Evolutionary conservation across 352 stramenopile species (phyloP), one percentile per base, ranked within the genome.

Genomic region (Phytophthora citrophthora): DNA sequence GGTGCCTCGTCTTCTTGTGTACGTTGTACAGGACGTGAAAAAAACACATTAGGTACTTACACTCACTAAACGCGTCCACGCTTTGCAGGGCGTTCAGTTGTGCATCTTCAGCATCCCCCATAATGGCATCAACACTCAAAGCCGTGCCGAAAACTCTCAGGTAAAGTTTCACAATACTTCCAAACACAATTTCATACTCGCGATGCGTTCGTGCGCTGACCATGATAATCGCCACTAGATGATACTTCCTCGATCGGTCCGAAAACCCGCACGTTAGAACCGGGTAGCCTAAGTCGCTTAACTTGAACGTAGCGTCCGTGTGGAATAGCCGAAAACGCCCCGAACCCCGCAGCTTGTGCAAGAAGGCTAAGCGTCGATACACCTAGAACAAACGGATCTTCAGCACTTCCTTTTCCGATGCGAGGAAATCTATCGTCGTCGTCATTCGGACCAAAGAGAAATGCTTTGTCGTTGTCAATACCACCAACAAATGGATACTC

Each of bases 251-350:
- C 20, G 18, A 38, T 0, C 41, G 2, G 9, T 54, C 41, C 3
- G 41, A 39, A 6, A 61, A 61, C 23, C 54, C 54, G 45, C 41
- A 61, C 3, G 31, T 52, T 20, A 61, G 13, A 4, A 61, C 53
- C 15, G 29, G 53, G 16, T 61, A 61, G 10, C 29, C 52, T 0
- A 52, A 13, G 12, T 41, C 34, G 1, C 34, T 41, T 18, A 41
- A 8, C 13, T 16, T 41, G 34, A 41, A 41, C 0, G n/a, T 46
- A 8, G 53, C 41, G 10, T 61, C 29, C 11, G 41, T 38, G 4
- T 52, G 41, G 23, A 61, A 61, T 10, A 52, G 12, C 0, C 29
- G 34, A 36, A 61, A 45, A 12, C 46, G 27, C 4, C 47, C 29
- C 4, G 34, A 3, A 5, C 18, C 24, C 0, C 40, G 40, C n/a